Conservation (phyloP, 139 green algal genomes). For the Chlorella ohadii region DNA sequence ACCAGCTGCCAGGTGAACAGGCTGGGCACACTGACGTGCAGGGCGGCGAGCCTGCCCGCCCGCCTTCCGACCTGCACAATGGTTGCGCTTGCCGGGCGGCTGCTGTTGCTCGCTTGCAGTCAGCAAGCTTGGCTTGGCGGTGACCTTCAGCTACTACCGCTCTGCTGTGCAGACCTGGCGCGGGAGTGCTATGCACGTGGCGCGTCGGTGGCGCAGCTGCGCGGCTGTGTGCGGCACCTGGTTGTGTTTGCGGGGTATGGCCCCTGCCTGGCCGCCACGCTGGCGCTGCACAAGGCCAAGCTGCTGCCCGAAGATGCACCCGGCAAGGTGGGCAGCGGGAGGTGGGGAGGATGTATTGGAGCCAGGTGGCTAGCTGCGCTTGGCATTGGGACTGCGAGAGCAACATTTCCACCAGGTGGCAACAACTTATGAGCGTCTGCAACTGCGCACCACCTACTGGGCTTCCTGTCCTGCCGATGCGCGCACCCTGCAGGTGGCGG, state of each 20-base stretch:
- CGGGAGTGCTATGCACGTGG: slow-evolving; percentile 35
- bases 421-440: too few relatives aligned
- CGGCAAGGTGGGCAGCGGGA: slow-evolving; percentile 51
- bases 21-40: too few relatives aligned
- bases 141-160: neutral
- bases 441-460: too few relatives aligned
- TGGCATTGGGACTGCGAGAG: neutral
- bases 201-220: slow-evolving; percentile 48
- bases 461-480: neutral
- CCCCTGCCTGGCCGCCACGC: slow-evolving; percentile 58
- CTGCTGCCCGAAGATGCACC: slow-evolving; percentile 51
- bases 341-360: neutral
- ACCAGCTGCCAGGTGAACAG: slow-evolving; percentile 39
- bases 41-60: neutral
- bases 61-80: neutral
- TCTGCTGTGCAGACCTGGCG: slow-evolving; percentile 38
- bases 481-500: slow-evolving; percentile 6
- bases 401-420: too few relatives aligned
- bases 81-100: neutral
- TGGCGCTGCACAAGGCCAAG: slow-evolving; percentile 57
- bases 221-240: slow-evolving; percentile 57
- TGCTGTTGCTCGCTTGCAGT: neutral
- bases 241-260: slow-evolving; percentile 68
- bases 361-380: neutral
- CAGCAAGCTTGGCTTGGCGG: too few relatives aligned